Evolutionary conservation across 176 grass and related monocot species (phyloP), one percentile per base, ranked within the genome.

Genomic region (Chrysopogon serrulatus): DNA sequence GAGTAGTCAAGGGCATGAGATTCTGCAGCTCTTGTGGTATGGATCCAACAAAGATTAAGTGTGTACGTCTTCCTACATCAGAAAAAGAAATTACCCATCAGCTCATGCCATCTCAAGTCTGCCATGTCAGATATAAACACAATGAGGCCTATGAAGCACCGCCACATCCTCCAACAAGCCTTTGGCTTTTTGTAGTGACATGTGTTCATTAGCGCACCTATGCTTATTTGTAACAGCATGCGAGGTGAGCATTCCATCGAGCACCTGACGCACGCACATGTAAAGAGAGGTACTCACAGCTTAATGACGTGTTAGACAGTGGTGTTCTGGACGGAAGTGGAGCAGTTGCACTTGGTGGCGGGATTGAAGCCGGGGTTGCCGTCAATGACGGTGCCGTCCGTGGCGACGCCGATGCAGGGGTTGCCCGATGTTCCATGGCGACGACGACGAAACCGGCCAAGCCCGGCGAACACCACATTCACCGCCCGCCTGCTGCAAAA

Each of bases 351-450:
- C 70, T 87, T 91, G 86, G 90, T 88, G 78, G 6, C 92, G 6
- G 84, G 86, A 24, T 93, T 94, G 65, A 88, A 86, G 65, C 16
- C 17, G 0, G 4, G 0, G 43, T 80, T 59, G 69, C 17, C 3
- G 70, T 94, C 92, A 16, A 90, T 35, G 67, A 6, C 1, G 30
- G 83, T 86, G 23, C 1, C 21, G 71, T 94, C 90, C 37, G 79
- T 86, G 63, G 92, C 92, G 9, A 37, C 40, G 70, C 90, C 95
- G 71, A 74, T 95, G 87, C 95, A 98, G n/a, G 88, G 95, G 44
- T 98, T 71, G 51, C 92, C 92, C 95, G 87, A 93, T 90, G 86
- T 92, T 93, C 92, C 95, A 98, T 28, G 80, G 18, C 21, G 92
- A 5, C 16, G 74, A 34, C 69, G 86, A n/a, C n/a, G n/a, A n/a